phyloP scores from a whole-genome alignment of 345 rosid species.

The Ailanthus altissimus region DNA sequence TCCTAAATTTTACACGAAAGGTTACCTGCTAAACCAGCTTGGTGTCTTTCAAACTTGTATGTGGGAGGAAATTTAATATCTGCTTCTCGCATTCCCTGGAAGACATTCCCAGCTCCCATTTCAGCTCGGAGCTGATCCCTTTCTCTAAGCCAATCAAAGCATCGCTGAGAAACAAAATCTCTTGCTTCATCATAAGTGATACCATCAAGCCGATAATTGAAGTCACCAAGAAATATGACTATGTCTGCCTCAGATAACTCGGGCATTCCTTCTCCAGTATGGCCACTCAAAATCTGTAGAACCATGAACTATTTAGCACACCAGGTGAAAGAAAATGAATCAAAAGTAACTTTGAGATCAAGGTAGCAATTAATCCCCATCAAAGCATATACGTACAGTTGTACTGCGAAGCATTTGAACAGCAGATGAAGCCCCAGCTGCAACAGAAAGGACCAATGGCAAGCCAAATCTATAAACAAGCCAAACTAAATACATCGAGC shows the following conservation, averaged over 20 bases:
- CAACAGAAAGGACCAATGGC: constrained; percentile 77
- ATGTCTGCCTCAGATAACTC: constrained; percentile 83
- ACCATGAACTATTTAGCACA: constrained; percentile 18
- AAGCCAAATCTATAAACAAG: constrained; percentile 75
- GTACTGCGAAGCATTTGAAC: constrained; percentile 60
- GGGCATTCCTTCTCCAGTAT: constrained; percentile 52
- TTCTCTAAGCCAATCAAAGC: constrained; percentile 88
- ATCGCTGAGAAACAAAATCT: constrained; percentile 77
- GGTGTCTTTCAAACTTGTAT: constrained; percentile 73
- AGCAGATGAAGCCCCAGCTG: constrained; percentile 70
- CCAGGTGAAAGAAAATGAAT: constrained; percentile 5
- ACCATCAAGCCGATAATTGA: constrained; percentile 77
- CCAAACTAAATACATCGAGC: constrained; percentile 63
- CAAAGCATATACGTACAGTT: constrained; percentile 46
- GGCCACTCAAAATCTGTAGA: constrained; percentile 46
- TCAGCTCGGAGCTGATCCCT: constrained; percentile 76
- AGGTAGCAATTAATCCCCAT: constrained; percentile 12
- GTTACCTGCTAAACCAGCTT: constrained; percentile 72
- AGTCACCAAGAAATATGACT: constrained; percentile 79
- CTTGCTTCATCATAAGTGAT: constrained; percentile 86
- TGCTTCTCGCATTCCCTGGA: constrained; percentile 91
- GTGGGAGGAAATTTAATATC: constrained; percentile 78
- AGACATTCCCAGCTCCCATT: constrained; percentile 79
- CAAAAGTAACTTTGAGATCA: constrained; percentile 21
- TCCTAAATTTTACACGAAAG: background rate